Percentiles rank a stretch among this genome's conserved stretches.
phyloP scores from a whole-genome alignment of 1,284 basidiomycete genomes.

The Ustilago loliicola region DNA sequence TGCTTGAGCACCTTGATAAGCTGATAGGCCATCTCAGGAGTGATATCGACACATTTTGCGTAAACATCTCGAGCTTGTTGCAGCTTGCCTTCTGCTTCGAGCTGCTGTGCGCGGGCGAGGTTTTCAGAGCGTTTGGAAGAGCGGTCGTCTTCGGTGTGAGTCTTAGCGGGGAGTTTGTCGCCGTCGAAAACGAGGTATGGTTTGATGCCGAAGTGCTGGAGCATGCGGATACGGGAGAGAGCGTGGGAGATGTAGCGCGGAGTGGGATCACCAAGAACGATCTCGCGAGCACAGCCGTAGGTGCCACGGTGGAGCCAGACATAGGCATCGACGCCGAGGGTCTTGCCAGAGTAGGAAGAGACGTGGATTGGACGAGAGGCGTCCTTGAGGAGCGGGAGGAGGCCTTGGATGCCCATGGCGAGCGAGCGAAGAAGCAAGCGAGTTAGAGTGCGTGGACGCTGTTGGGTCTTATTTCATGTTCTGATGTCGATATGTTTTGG shows the following conservation, averaged over 20 bases:
- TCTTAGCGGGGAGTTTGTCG: constrained; percentile 92
- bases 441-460: background rate
- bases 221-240: constrained; percentile 89
- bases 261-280: constrained; percentile 86
- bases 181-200: constrained; percentile 98
- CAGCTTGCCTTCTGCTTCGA: constrained; percentile 82
- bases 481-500: background rate
- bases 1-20: constrained; percentile 83
- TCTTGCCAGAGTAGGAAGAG: constrained; percentile 59
- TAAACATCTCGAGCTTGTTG: constrained; percentile 88
- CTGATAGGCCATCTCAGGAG: constrained; percentile 96
- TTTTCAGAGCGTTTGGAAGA: constrained; percentile 78
- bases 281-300: constrained; percentile 86
- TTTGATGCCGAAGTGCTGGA: constrained; percentile 84
- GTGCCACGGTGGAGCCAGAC: constrained; percentile 98
- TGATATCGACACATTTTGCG: constrained; percentile 92
- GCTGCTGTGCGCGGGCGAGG: constrained; percentile 77
- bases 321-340: constrained; percentile 86
- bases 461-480: background rate
- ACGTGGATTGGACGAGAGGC: constrained; percentile 72
- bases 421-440: background rate
- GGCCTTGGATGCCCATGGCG: constrained; percentile 83
- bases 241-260: constrained; percentile 92
- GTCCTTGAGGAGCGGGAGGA: constrained; percentile 90
- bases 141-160: constrained; percentile 86